These are phyloP conservation scores for Monosporascus sp. DNA, from an alignment of 2,329 filamentous ascomycete species.

Conservation along the genomic window DNA sequence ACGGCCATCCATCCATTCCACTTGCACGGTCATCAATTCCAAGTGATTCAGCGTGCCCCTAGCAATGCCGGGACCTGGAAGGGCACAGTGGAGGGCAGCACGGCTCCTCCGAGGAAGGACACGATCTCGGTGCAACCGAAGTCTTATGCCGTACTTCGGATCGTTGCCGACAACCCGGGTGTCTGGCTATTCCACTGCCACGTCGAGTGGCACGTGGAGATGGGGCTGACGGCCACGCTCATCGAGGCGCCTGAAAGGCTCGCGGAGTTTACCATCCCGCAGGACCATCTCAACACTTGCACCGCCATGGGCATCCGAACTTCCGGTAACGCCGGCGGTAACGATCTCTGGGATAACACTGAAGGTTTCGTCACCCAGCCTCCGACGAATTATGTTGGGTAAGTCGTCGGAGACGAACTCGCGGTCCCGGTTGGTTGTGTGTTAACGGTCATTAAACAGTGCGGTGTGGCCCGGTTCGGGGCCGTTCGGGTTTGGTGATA, in stretches of 20 bases:
- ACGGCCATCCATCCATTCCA: conserved; percentile 45
- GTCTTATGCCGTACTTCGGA: conserved; percentile 46
- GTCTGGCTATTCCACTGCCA: conserved; percentile 55
- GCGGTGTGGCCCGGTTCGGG: background rate
- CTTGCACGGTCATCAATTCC: conserved; percentile 51
- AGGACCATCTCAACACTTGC: conserved; percentile 48
- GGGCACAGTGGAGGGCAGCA: conserved; percentile 14
- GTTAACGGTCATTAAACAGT: background rate
- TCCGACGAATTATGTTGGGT: conserved; percentile 21
- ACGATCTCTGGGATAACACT: conserved; percentile 19
- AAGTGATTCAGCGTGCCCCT: conserved; percentile 38
- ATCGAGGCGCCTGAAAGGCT: conserved; percentile 56
- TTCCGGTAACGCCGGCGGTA: conserved; percentile 61
- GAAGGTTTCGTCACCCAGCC: conserved; percentile 23
- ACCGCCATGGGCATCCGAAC: conserved; percentile 40
- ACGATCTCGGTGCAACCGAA: conserved; percentile 32
- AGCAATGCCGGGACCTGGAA: conserved; percentile 32
- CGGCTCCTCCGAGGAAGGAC: conserved; percentile 29
- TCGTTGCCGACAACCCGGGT: conserved; percentile 47
- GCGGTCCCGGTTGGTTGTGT: too few relatives aligned
- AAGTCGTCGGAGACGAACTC: conserved; percentile 5
- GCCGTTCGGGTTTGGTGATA: background rate
- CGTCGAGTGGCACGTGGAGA: conserved; percentile 56
- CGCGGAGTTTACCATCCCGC: conserved; percentile 47
- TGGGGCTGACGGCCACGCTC: conserved; percentile 50